Base-by-base conservation (phyloP, 2,329 filamentous ascomycete genomes). In the Drechslerella coelobrocha region DNA sequence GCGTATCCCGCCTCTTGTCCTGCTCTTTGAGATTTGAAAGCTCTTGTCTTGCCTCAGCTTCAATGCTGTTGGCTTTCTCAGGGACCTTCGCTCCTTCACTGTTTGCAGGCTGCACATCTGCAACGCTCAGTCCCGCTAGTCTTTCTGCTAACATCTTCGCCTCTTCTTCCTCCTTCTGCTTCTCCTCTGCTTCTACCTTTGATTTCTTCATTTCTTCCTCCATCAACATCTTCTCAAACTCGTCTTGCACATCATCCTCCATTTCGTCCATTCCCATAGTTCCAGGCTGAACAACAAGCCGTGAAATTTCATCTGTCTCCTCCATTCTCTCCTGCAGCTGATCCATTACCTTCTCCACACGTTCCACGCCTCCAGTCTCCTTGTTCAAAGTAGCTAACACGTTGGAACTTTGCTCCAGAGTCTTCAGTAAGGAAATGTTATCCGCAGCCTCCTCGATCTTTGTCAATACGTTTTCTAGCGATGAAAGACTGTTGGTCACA, bases 221-320 rank as follows among this genome's bases (percentile, higher is more conserved):
- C 31, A 78, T 81, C 79, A 92, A 87, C 80, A 99, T 81, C 2
- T 83, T 87, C 74, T 89, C 89, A 50, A 97, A 83, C 80, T 97
- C 93, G 69, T 93, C 89, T 74, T 97, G 92, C 61, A 97, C 86
- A 78, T 95, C 92, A 76, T 96, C 92, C 78, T 96, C 91, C 29
- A 96, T 82, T 73, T 77, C 79, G 59, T 74, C 78, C 41, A 65
- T 23, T 31, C 62, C 61, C n/a, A 54, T 43, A 12, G 75, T 77
- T 10, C 80, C 82, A 5, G 80, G 79, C 74, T 94, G 91, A 56
- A 87, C 86, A 72, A 97, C 84, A 41, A 93, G 88, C 61, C 84
- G 85, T 26, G 87, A 86, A 21, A 97, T 85, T 80, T 97, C 93
- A 77, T 97, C 92, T 23, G 89, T 87, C 75, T 89, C 86, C 55